Base-by-base conservation (phyloP, 1,284 basidiomycete species). In the Xerocomus minutiporus region DNA sequence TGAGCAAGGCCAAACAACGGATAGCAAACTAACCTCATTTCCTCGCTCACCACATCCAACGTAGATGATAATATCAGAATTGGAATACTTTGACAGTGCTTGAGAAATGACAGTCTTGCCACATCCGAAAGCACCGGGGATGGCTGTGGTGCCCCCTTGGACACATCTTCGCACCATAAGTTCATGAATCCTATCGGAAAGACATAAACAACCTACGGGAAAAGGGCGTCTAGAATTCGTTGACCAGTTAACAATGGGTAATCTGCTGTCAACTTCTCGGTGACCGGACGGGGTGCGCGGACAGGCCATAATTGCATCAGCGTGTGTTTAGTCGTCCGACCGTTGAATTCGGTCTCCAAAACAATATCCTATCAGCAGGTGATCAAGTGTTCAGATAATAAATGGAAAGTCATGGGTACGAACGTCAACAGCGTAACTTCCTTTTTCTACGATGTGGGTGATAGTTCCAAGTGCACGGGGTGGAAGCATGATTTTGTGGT, bases 291-390 rank as follows among this genome's bases (percentile, higher is more conserved):
- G 51, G 97, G 95, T 23, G 96, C 97, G 71, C 97, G 93, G 57
- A 99, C 97, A 59, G 97, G 97, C 97, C 97, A 99, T 36, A 95
- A 77, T 69, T 99, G 96, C 87, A 96, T 91, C 86, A 99, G 88
- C 11, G 91, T 89, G 72, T 98, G 95, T 66, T 94, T 80, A 17
- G 93, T 91, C 53, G 81, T 90, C 77, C 95, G 93, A 61, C 96
- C 97, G 61, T 99, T 86, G 69, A 99, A 99, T 68, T 99, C 97
- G 31, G 95, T 97, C 75, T 98, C 96, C 52, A 98, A 78, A 11
- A 99, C 90, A 45, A 96, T 79, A 68, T 99, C 96, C 91, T 95
- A 61, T 17, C 13, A 36, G 20, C 48, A 32, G 44, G 25, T 17
- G 13, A 51, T 34, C 55, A 26, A 56, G 28, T 51, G 38, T 53